Evolutionary conservation across 2,329 filamentous ascomycete species (phyloP).

Genomic region (Exutisphaerella laricina): DNA sequence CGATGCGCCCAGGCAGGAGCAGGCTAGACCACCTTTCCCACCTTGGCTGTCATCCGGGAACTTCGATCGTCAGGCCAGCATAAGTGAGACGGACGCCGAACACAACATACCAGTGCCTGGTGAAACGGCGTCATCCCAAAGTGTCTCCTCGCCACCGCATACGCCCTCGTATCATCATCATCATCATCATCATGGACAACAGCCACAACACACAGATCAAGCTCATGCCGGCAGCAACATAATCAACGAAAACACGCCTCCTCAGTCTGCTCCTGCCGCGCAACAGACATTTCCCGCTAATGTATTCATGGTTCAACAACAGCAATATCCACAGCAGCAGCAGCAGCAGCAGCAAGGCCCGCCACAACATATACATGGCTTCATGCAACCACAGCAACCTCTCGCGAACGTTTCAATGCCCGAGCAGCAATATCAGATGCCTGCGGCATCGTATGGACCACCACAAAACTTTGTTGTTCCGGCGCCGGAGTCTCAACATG

Average conservation of each 20-base stretch:
- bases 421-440: constrained; percentile 19
- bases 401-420: constrained; percentile 28
- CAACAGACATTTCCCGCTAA: constrained; percentile 42
- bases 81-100: constrained; percentile 36
- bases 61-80: constrained; percentile 36
- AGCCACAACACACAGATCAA: constrained; percentile 15
- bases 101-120: constrained; percentile 14
- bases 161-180: constrained; percentile 37
- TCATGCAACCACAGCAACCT: constrained; percentile 16
- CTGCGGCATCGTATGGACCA: constrained; percentile 13
- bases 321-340: constrained; percentile 5
- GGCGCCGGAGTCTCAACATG: constrained; percentile 8
- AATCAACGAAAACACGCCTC: constrained; percentile 44
- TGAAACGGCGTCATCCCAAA: constrained; percentile 13
- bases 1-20: constrained; percentile 33
- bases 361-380: constrained; percentile 10
- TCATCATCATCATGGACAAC: constrained; percentile 21
- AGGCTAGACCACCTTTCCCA: constrained; percentile 29
- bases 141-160: constrained; percentile 41
- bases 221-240: constrained; percentile 29
- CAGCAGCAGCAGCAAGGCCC: constrained; percentile 17
- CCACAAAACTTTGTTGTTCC: constrained; percentile 13
- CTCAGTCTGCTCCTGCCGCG: constrained; percentile 47
- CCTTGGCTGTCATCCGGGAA: constrained; percentile 37
- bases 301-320: constrained; percentile 30